Evolutionary conservation across 352 stramenopile species (phyloP).

Genomic region (Aphanomyces euteiches): DNA sequence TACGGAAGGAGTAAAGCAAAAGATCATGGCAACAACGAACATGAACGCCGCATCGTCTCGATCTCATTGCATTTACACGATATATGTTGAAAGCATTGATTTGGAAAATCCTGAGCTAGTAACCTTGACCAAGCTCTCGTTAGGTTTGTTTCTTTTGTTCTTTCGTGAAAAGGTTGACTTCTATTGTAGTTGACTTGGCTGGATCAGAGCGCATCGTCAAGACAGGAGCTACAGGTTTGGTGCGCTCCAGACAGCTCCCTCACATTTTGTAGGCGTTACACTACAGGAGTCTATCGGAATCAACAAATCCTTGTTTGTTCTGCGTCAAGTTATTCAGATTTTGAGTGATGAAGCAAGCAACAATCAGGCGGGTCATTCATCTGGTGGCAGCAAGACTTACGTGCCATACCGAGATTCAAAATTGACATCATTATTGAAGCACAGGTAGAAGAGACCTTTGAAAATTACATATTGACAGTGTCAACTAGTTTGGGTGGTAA

Average conservation of each 20-base stretch:
- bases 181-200: constrained; percentile 48
- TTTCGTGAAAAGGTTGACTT: neutral
- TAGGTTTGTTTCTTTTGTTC: constrained; percentile 3
- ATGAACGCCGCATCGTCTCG: constrained; percentile 52
- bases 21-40: constrained; percentile 59
- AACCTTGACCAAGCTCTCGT: constrained; percentile 44
- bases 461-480: no score
- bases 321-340: constrained; percentile 55
- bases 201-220: constrained; percentile 58
- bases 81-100: constrained; percentile 52
- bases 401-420: constrained; percentile 93
- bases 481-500: constrained; percentile 63
- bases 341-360: constrained; percentile 41
- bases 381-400: constrained; percentile 39
- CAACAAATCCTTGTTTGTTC: constrained; percentile 59
- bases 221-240: constrained; percentile 47
- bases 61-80: constrained; percentile 53
- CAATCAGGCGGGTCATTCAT: neutral
- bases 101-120: constrained; percentile 38
- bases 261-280: constrained; percentile 31
- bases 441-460: constrained; percentile 37
- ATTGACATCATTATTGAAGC: constrained; percentile 89
- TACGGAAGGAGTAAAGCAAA: constrained; percentile 50
- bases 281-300: constrained; percentile 58
- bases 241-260: neutral